A percentile compares a stretch with the other conserved stretches of the same genome.
These are phyloP conservation scores for Spinacia oleracea DNA, from an alignment of 179 eudicot species.

Conservation along the genomic window DNA sequence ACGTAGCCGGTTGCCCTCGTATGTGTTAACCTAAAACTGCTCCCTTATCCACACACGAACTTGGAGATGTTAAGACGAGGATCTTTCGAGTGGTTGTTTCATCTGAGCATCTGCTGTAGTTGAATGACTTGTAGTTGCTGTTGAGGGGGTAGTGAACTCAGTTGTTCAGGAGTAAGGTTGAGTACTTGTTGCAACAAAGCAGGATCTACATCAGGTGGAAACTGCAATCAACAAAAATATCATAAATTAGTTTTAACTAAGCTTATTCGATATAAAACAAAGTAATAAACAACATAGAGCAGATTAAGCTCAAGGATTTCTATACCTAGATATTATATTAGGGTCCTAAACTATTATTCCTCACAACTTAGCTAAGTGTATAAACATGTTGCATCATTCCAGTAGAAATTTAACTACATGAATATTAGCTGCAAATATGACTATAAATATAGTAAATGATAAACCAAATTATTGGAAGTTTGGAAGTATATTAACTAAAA, in stretches of 20 bases:
- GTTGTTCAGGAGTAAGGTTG: slow-evolving; percentile 80
- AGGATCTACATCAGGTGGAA: slow-evolving; percentile 69
- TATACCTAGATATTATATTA: neutral
- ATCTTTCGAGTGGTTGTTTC: slow-evolving; percentile 19
- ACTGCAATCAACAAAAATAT: slow-evolving; percentile 53
- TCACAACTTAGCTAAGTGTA: neutral
- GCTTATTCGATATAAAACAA: neutral
- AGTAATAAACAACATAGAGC: neutral
- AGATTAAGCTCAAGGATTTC: neutral
- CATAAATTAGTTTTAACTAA: neutral
- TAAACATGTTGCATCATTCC: neutral
- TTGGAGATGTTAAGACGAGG: neutral
- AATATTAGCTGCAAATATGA: neutral
- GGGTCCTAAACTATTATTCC: neutral
- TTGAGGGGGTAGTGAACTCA: slow-evolving; percentile 80
- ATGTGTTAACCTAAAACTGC: neutral
- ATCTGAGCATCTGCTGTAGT: slow-evolving; percentile 84
- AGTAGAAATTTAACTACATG: neutral
- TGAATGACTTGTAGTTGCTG: slow-evolving; percentile 87
- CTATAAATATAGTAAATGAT: neutral
- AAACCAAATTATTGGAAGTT: neutral
- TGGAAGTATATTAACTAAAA: neutral
- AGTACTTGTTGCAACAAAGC: slow-evolving; percentile 79
- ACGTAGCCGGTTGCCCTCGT: neutral
- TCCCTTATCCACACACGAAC: slow-evolving; percentile 7